Percentiles rank a stretch among this genome's conserved stretches.
Evolutionary conservation across 2,329 filamentous ascomycete species (phyloP).

Genomic region (Uncinocarpus reesii): DNA sequence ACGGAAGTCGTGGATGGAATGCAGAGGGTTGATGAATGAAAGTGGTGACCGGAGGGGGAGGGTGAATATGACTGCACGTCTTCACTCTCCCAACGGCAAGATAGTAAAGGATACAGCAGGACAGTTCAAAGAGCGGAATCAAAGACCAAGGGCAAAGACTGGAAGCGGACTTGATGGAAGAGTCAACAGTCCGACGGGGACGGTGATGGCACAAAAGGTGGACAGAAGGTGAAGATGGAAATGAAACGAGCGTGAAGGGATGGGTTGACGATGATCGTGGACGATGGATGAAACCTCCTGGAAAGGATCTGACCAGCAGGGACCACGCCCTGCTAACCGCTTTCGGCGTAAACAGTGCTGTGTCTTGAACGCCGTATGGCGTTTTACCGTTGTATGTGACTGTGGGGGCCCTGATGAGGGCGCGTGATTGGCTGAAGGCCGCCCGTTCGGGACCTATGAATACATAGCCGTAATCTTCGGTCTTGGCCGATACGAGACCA

Average conservation of each 20-base stretch:
- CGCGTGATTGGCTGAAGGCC: not conserved
- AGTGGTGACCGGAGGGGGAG: not conserved
- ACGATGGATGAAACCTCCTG: slow-evolving; percentile 11
- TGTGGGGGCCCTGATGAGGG: not conserved
- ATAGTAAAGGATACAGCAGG: not conserved
- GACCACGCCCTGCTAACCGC: not conserved
- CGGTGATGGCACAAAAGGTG: slow-evolving; percentile 3
- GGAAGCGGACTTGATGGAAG: not conserved
- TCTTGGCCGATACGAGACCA: not conserved
- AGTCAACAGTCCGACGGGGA: not conserved
- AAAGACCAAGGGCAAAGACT: slow-evolving; percentile 1
- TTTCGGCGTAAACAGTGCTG: not conserved
- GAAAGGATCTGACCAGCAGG: slow-evolving; percentile 8
- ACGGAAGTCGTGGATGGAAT: too few relatives aligned
- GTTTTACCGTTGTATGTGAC: not conserved
- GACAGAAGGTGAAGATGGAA: slow-evolving; percentile 10
- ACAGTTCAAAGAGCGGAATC: not conserved
- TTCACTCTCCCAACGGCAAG: not conserved
- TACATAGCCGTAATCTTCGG: too few relatives aligned
- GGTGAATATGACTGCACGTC: not conserved
- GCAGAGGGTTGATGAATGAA: slow-evolving; percentile 5
- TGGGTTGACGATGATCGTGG: slow-evolving; percentile 1
- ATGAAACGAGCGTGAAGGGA: slow-evolving; percentile 13
- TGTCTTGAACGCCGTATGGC: not conserved
- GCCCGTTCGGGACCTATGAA: not conserved